A percentile compares a stretch with the other conserved stretches of the same genome.
phyloP scores from a whole-genome alignment of 352 stramenopile species.

The Globisporangium okanoganense region DNA sequence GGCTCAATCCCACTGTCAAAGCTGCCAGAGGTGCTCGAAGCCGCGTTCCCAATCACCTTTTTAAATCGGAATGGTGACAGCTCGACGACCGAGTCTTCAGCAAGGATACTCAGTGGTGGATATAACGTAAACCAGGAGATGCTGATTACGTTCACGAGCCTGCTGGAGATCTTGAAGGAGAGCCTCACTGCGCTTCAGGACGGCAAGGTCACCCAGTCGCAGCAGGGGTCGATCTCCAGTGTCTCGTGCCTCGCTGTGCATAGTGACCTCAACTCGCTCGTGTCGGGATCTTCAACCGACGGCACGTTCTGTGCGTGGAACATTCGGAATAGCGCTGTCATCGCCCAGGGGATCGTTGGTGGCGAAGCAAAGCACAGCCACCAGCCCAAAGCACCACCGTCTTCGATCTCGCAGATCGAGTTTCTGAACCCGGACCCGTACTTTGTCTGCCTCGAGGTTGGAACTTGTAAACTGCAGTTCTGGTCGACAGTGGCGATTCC shows the following conservation, averaged over 20 bases:
- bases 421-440: constrained; percentile 41
- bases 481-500: constrained; percentile 34
- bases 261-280: constrained; percentile 17
- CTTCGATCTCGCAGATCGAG: constrained; percentile 20
- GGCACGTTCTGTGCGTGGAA: constrained; percentile 49
- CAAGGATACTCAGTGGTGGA: too few relatives aligned
- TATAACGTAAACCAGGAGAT: not conserved
- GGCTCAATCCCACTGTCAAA: constrained; percentile 14
- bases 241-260: constrained; percentile 34
- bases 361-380: not conserved
- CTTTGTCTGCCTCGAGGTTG: constrained; percentile 36
- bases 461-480: constrained; percentile 25
- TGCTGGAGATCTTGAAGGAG: constrained; percentile 27
- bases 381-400: not conserved
- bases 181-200: constrained; percentile 15
- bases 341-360: constrained; percentile 20
- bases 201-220: not conserved
- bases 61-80: not conserved
- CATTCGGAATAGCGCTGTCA: constrained; percentile 29
- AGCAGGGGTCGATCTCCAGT: constrained; percentile 1
- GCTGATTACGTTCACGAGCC: constrained; percentile 22
- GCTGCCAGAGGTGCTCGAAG: constrained; percentile 20
- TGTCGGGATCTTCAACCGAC: constrained; percentile 29
- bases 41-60: constrained; percentile 17
- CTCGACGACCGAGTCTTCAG: too few relatives aligned